phyloP scores from a whole-genome alignment of 164 flowering plant species.

The Stephania japonica region DNA sequence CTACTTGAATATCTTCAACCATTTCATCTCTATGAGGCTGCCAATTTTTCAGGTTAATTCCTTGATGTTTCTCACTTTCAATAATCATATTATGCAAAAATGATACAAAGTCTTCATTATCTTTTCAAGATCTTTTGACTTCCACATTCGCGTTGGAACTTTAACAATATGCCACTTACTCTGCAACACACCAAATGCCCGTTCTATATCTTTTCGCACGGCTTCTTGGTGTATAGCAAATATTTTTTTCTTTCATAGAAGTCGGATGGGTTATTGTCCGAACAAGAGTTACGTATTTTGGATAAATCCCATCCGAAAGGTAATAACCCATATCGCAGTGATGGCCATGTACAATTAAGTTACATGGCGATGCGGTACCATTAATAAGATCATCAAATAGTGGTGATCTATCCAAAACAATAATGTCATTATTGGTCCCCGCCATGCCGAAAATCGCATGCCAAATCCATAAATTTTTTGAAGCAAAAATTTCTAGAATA shows the following conservation, averaged over 20 bases:
- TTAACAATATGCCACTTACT: too few species aligned
- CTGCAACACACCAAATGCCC: too few species aligned
- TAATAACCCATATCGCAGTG: background rate
- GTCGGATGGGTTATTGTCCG: too few species aligned
- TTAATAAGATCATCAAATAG: background rate
- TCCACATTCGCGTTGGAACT: too few species aligned
- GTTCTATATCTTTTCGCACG: constrained; percentile 4
- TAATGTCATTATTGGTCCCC: background rate
- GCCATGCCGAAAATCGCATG: background rate
- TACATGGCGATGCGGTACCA: background rate
- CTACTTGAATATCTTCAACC: too few species aligned
- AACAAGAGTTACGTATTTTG: background rate
- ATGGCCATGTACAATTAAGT: background rate
- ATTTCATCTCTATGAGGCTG: too few species aligned
- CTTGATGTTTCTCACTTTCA: too few species aligned
- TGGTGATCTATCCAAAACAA: background rate
- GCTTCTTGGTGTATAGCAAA: constrained; percentile 3
- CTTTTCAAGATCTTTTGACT: too few species aligned
- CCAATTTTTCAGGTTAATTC: too few species aligned
- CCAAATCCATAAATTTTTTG: background rate
- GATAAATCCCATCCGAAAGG: background rate
- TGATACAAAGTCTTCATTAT: too few species aligned
- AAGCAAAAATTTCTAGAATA: background rate
- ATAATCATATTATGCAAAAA: too few species aligned
- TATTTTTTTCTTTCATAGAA: background rate